These are phyloP conservation scores for Colletotrichum sp. DNA, from an alignment of 2,329 filamentous ascomycete genomes.

Conservation along the genomic window DNA sequence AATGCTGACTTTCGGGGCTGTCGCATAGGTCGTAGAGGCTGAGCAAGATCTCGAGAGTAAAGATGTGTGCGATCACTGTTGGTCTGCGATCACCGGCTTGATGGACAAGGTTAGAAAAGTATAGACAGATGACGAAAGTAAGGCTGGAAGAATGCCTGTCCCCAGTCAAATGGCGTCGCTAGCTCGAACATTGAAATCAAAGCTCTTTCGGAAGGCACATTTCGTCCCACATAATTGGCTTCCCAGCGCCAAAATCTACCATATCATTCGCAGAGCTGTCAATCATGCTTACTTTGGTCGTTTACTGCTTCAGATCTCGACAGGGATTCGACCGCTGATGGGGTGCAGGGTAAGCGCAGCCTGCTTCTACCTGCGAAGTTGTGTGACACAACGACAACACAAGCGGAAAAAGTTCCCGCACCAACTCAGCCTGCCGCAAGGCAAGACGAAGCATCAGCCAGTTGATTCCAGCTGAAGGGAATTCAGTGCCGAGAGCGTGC, in stretches of 20 bases:
- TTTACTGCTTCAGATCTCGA: rapidly evolving
- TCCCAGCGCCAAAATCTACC: too few relatives aligned
- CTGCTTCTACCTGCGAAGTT: neutral
- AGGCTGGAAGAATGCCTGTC: too few relatives aligned
- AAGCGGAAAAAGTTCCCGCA: neutral
- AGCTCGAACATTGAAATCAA: too few relatives aligned
- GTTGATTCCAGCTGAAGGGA: rapidly evolving
- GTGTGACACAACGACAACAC: neutral
- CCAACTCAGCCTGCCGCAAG: rapidly evolving
- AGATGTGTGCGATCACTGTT: neutral
- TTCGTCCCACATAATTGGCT: too few relatives aligned
- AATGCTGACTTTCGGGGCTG: neutral
- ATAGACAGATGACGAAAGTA: too few relatives aligned
- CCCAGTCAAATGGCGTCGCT: too few relatives aligned
- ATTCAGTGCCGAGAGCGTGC: rapidly evolving
- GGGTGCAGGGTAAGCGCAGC: neutral
- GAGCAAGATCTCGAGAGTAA: neutral
- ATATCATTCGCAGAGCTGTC: neutral
- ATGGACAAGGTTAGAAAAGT: too few relatives aligned
- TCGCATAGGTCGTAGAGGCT: neutral
- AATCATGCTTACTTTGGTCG: neutral
- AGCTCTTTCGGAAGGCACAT: too few relatives aligned
- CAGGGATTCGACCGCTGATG: neutral
- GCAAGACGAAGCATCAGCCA: neutral
- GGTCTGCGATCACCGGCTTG: neutral